phyloP scores from a whole-genome alignment of 2,329 filamentous ascomycete species.

The Chaetomiaceae sp. region DNA sequence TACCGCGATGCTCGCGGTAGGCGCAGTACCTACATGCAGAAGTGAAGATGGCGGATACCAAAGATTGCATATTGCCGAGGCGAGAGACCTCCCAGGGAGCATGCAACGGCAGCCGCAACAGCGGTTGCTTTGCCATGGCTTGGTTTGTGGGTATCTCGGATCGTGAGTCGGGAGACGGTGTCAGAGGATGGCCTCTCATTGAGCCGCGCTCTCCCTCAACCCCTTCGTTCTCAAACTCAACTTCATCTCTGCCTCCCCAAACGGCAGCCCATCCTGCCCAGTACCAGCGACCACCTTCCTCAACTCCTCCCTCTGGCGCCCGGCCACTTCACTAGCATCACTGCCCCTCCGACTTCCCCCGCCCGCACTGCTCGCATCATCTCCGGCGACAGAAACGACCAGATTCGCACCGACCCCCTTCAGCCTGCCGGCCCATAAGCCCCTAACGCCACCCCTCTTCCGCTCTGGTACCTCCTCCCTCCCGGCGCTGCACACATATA shows the following conservation, averaged over 20 bases:
- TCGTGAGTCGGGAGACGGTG: too few species aligned
- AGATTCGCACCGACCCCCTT: constrained; percentile 27
- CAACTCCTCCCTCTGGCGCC: constrained; percentile 40
- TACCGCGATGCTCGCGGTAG: background rate
- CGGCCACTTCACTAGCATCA: constrained; percentile 38
- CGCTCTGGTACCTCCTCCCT: constrained; percentile 57
- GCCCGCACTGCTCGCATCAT: constrained; percentile 37
- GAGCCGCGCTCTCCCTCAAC: constrained; percentile 39
- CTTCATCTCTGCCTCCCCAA: constrained; percentile 40
- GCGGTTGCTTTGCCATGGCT: background rate
- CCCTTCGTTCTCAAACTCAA: constrained; percentile 54
- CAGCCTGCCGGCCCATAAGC: constrained; percentile 49
- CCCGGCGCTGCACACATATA: constrained; percentile 84
- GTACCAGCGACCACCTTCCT: constrained; percentile 33
- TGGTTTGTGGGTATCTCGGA: too few species aligned
- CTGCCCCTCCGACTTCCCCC: constrained; percentile 41
- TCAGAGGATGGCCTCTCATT: too few species aligned
- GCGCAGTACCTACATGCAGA: background rate
- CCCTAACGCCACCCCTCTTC: constrained; percentile 57
- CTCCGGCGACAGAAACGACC: constrained; percentile 14
- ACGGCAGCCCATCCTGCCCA: constrained; percentile 31
- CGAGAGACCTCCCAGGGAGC: background rate
- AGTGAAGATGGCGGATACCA: background rate
- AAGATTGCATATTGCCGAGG: background rate
- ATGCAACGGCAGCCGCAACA: background rate